Base-by-base conservation (phyloP, 169 alveolate species). In the Plasmodium ovale region DNA sequence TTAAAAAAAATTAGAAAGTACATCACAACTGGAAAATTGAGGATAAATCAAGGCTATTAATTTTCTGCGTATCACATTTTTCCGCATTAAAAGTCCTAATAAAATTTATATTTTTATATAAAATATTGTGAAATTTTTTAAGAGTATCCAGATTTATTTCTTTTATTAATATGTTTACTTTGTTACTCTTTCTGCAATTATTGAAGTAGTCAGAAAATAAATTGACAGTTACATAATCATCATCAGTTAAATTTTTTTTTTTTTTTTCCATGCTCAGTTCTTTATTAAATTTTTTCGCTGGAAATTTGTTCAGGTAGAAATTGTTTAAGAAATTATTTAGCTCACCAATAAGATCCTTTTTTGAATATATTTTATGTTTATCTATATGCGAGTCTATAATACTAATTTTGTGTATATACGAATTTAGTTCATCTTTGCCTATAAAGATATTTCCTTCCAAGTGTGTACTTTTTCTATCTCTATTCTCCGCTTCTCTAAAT, bases 141-240 rank as follows among this genome's bases (percentile, higher is more conserved):
- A 82, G 65, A 42, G 60, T 82, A 29, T 82, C 31, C 23, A 64
- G 51, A 82, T 64, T 82, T 29, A 82, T 59, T 70, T 82, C 90
- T 82, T 82, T 82, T 51, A 82, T 65, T 65, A 82, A 56, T 42
- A 69, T 82, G 42, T 53, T 82, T 58, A 82, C 9, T 47, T 65
- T 82, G 16, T 64, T 82, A n/a, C 39, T 54, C 58, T 59, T 82
- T 65, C 69, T 65, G 54, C 82, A 65, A 58, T 27, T 82, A 70
- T 64, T 82, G 42, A 82, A 82, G 58, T 82, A 82, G 56, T 82
- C 90, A 19, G 90, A 82, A 47, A 82, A 82, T 67, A 82, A 82
- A 49, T 82, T 67, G n/a, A 27, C 53, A 35, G 68, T 82, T n/a
- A 82, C 90, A 29, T 10, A 49, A 44, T 67, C 90, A 37, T 82